A percentile compares a stretch with the other conserved stretches of the same genome.
These are phyloP conservation scores for Pugionium cornutum DNA, from an alignment of 345 rosid species.

Conservation along the genomic window DNA sequence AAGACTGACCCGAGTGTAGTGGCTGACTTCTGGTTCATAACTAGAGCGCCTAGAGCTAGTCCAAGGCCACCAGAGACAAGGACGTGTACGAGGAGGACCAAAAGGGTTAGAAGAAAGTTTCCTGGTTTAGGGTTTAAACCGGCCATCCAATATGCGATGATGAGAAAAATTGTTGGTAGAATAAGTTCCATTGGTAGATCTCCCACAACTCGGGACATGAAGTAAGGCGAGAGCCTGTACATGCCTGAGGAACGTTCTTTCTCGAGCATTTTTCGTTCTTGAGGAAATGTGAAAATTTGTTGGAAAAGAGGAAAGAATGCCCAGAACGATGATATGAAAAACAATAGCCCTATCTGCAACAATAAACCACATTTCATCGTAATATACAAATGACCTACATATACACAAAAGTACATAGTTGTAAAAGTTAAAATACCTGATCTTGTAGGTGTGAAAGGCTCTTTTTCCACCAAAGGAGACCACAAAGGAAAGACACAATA, in stretches of 20 bases:
- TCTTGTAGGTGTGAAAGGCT: constrained; percentile 54
- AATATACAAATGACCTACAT: neutral
- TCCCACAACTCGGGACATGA: constrained; percentile 57
- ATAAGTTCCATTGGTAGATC: constrained; percentile 83
- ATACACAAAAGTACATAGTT: neutral
- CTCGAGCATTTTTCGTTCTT: constrained; percentile 74
- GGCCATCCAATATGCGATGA: constrained; percentile 71
- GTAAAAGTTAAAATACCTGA: constrained; percentile 46
- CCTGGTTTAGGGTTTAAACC: constrained; percentile 49
- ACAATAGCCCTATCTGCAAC: constrained; percentile 70
- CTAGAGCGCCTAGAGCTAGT: constrained; percentile 78
- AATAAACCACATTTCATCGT: neutral
- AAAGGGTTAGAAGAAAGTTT: constrained; percentile 52
- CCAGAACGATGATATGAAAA: constrained; percentile 69
- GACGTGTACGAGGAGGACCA: constrained; percentile 61
- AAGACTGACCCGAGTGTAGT: constrained; percentile 86
- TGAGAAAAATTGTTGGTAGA: constrained; percentile 57
- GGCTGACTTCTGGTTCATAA: constrained; percentile 86
- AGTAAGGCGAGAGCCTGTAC: constrained; percentile 81
- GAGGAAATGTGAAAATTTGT: constrained; percentile 82
- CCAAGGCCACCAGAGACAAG: constrained; percentile 92
- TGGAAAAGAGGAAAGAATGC: constrained; percentile 68
- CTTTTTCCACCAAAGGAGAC: constrained; percentile 87
- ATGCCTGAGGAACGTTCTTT: constrained; percentile 85
- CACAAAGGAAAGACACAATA: constrained; percentile 75